Conservation (phyloP, 495 filamentous ascomycete genomes). For the Cudoniella acicularis region DNA sequence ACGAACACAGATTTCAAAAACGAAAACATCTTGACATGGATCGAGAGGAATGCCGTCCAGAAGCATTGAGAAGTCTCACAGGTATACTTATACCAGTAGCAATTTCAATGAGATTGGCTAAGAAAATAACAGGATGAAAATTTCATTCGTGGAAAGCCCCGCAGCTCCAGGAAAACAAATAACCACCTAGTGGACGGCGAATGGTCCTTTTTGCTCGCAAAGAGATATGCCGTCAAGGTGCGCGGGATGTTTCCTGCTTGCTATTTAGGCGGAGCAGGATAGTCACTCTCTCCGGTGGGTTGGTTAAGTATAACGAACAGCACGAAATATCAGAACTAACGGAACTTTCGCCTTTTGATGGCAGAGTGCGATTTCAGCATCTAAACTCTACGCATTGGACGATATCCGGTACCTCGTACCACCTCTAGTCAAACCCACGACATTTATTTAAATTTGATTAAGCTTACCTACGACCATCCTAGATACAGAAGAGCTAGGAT, state of each 20-base stretch:
- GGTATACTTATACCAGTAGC: not conserved
- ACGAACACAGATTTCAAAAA: constrained; percentile 7
- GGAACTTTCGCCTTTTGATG: no score
- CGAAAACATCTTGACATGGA: constrained; percentile 8
- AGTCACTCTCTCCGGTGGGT: no score
- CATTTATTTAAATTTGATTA: not conserved
- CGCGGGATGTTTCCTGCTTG: no score
- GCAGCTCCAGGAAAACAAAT: not conserved
- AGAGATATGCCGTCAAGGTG: no score
- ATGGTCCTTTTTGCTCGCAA: not conserved
- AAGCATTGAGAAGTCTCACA: not conserved
- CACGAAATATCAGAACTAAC: no score
- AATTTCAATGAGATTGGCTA: not conserved
- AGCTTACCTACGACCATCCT: no score
- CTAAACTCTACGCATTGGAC: no score
- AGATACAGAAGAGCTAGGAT: not conserved
- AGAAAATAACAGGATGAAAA: not conserved
- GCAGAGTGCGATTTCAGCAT: no score
- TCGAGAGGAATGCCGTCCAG: not conserved
- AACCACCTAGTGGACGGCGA: not conserved
- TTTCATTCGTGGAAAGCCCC: constrained; percentile 10
- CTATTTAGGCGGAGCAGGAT: no score
- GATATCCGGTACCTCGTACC: no score
- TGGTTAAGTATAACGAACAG: no score
- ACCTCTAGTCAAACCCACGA: not conserved